These are phyloP conservation scores for Boletus sp. DNA, from an alignment of 1,284 basidiomycete genomes.

Conservation along the genomic window DNA sequence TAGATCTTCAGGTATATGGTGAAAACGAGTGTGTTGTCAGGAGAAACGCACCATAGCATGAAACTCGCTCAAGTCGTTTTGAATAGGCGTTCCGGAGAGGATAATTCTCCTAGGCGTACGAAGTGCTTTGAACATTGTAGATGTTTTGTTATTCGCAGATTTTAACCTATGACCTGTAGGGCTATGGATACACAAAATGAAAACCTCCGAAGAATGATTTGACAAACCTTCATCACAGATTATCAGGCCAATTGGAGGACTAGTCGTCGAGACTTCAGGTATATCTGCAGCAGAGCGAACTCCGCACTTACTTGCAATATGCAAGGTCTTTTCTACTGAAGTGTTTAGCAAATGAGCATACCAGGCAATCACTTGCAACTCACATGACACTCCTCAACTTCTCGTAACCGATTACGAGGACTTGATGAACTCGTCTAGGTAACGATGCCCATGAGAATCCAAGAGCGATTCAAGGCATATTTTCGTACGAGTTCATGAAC, in stretches of 20 bases:
- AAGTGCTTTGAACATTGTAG: slow-evolving; percentile 81
- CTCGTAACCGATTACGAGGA: slow-evolving; percentile 95
- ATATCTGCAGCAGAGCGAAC: not conserved
- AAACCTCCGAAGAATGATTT: not conserved
- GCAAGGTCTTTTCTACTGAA: slow-evolving; percentile 51
- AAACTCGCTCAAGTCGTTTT: slow-evolving; percentile 95
- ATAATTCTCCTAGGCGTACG: slow-evolving; percentile 77
- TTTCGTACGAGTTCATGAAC: slow-evolving; percentile 68
- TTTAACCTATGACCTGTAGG: slow-evolving; percentile 85
- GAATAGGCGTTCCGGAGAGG: slow-evolving; percentile 94
- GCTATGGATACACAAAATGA: not conserved
- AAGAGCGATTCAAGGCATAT: not conserved
- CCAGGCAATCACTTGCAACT: slow-evolving; percentile 18
- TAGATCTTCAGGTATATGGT: not conserved
- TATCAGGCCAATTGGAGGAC: slow-evolving; percentile 88
- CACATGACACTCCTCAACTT: slow-evolving; percentile 79
- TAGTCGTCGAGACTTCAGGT: slow-evolving; percentile 25
- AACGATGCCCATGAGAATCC: slow-evolving; percentile 4
- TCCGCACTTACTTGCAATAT: slow-evolving; percentile 54
- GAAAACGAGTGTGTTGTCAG: slow-evolving; percentile 1
- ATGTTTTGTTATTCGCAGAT: slow-evolving; percentile 89
- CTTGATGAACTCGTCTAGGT: slow-evolving; percentile 71
- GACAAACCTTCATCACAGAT: slow-evolving; percentile 88
- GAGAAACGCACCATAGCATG: slow-evolving; percentile 78
- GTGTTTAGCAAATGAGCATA: slow-evolving; percentile 6